phyloP scores from a whole-genome alignment of 495 filamentous ascomycete genomes.

The Tuber magnatum region DNA sequence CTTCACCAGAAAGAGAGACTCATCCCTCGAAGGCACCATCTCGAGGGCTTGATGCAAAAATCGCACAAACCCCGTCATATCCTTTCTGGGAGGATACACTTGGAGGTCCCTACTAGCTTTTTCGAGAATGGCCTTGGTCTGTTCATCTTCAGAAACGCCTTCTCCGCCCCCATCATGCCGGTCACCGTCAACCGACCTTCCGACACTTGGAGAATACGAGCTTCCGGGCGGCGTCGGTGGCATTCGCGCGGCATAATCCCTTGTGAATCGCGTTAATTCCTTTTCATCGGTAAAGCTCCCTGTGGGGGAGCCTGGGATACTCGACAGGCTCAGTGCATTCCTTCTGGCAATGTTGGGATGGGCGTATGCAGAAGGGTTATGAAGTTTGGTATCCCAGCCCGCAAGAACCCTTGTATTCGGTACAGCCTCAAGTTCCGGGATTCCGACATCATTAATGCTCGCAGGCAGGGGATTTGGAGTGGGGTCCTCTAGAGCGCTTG shows the following conservation, averaged over 20 bases:
- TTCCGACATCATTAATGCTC: slow-evolving; percentile 14
- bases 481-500: background rate
- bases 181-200: background rate
- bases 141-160: background rate
- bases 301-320: background rate
- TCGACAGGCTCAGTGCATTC: background rate
- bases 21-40: slow-evolving; percentile 22
- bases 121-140: background rate
- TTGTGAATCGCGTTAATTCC: background rate
- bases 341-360: background rate
- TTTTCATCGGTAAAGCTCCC: background rate
- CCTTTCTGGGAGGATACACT: background rate
- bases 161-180: background rate
- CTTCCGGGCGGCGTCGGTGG: background rate
- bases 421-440: slow-evolving; percentile 22
- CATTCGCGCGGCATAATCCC: background rate
- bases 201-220: background rate
- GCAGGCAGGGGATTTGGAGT: slow-evolving; percentile 13
- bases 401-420: background rate
- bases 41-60: slow-evolving; percentile 26
- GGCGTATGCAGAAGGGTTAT: slow-evolving; percentile 4
- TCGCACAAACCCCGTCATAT: slow-evolving; percentile 5
- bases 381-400: slow-evolving; percentile 1
- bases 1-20: slow-evolving; percentile 18
- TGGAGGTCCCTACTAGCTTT: background rate